Evolutionary conservation across 2,329 filamentous ascomycete genomes (phyloP).

Genomic region (Diaporthe sp.): DNA sequence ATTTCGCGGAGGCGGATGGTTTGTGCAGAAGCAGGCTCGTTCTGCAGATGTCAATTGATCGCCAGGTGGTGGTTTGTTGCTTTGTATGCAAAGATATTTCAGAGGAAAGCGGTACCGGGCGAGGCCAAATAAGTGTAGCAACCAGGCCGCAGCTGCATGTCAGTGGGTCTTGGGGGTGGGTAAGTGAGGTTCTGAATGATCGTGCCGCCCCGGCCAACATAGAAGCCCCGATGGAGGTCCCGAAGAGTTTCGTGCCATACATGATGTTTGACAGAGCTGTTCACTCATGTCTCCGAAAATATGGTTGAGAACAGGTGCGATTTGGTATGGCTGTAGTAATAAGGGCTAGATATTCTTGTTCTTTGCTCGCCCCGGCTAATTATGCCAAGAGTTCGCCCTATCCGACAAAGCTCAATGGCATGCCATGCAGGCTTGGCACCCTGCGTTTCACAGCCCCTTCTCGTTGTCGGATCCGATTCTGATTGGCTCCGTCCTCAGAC

Average conservation of each 20-base stretch:
- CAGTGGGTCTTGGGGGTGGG: not conserved
- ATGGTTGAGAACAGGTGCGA: not conserved
- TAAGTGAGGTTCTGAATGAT: not conserved
- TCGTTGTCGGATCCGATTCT: constrained; percentile 14
- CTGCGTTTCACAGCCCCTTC: not conserved
- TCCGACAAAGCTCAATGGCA: not conserved
- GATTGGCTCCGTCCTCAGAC: not conserved
- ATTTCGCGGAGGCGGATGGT: no score
- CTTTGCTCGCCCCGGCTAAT: not conserved
- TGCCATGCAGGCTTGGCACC: not conserved
- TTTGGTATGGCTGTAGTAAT: not conserved
- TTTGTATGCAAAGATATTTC: no score
- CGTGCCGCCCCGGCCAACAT: not conserved
- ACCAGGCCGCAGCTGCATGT: not conserved
- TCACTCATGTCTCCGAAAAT: no score
- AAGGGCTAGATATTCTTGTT: not conserved
- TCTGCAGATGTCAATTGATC: no score
- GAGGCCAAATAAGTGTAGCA: no score
- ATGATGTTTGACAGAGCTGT: not conserved
- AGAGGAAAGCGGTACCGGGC: no score
- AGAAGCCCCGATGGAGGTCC: not conserved
- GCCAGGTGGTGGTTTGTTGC: no score
- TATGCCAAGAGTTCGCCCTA: not conserved
- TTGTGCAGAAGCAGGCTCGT: no score
- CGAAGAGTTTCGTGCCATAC: not conserved